phyloP scores from a whole-genome alignment of 1,139 yeast species.

The Yamadazyma friedrichii region DNA sequence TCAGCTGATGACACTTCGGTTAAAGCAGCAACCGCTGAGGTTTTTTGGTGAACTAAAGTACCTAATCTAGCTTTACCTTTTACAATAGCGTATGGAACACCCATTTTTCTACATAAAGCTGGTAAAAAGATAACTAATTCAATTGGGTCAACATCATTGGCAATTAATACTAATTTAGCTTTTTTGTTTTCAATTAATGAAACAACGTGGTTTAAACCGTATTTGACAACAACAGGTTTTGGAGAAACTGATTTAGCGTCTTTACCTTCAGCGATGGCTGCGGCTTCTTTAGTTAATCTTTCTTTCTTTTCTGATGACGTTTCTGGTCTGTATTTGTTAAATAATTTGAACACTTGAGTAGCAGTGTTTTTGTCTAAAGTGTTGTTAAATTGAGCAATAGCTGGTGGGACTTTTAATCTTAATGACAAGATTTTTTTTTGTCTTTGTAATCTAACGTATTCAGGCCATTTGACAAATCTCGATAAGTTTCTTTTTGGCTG shows the following conservation, averaged over 20 bases:
- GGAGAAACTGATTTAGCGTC: slow-evolving; percentile 92
- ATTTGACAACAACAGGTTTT: slow-evolving; percentile 94
- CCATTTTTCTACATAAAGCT: slow-evolving; percentile 98
- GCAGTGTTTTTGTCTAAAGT: slow-evolving; percentile 98
- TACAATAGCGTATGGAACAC: slow-evolving; percentile 97
- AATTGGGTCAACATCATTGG: slow-evolving; percentile 98
- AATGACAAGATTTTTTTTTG: slow-evolving; percentile 92
- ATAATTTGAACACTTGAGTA: slow-evolving; percentile 90
- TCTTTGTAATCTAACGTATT: slow-evolving; percentile 85
- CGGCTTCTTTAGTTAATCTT: slow-evolving; percentile 98
- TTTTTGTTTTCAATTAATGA: slow-evolving; percentile 96
- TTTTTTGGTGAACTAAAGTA: slow-evolving; percentile 95
- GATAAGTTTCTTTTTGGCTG: slow-evolving; percentile 56
- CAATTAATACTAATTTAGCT: slow-evolving; percentile 94
- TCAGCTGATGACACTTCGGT: slow-evolving; percentile 93
- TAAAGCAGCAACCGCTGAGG: slow-evolving; percentile 94
- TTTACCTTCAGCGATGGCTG: slow-evolving; percentile 97
- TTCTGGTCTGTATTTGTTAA: slow-evolving; percentile 99
- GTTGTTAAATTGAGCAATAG: slow-evolving; percentile 92
- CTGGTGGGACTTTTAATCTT: slow-evolving; percentile 98
- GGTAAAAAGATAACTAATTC: slow-evolving; percentile 96
- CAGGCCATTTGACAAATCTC: slow-evolving; percentile 96
- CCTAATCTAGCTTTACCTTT: slow-evolving; percentile 99
- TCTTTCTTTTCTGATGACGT: slow-evolving; percentile 96
- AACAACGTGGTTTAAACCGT: slow-evolving; percentile 98